A percentile compares a stretch with the other conserved stretches of the same genome.
Conservation (phyloP, 495 filamentous ascomycete genomes). For the Lentithecium fluviatile region DNA sequence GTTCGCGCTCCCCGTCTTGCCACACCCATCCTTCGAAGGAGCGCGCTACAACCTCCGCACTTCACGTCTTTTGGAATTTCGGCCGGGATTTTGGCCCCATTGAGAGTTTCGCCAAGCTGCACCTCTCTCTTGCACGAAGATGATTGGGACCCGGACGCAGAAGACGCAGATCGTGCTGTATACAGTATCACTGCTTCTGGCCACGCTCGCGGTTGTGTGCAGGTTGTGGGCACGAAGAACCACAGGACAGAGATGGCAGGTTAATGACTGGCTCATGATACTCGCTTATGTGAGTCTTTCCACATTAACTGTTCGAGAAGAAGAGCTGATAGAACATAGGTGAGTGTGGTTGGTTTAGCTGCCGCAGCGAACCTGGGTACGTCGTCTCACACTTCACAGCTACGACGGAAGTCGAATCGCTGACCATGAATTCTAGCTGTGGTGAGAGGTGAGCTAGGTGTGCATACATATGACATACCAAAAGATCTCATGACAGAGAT, state of each 20-base stretch:
- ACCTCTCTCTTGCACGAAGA: neutral
- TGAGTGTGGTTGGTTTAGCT: neutral
- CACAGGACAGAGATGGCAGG: neutral
- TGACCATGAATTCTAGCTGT: neutral
- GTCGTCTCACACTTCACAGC: neutral
- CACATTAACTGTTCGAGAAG: neutral
- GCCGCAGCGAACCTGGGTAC: neutral
- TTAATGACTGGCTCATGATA: constrained; percentile 7
- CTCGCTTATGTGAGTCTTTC: neutral
- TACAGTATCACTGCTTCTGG: neutral
- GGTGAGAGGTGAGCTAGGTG: neutral
- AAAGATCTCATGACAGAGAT: neutral
- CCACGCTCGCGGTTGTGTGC: neutral
- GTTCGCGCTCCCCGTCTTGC: too few relatives aligned
- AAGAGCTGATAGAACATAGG: neutral
- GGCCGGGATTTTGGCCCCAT: neutral
- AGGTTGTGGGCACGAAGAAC: neutral
- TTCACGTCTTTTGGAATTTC: too few relatives aligned
- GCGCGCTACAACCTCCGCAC: too few relatives aligned
- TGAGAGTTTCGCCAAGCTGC: neutral
- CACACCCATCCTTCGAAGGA: too few relatives aligned
- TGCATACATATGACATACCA: neutral
- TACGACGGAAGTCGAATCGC: neutral
- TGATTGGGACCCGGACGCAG: neutral
- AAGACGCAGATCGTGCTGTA: neutral